Evolutionary conservation across 176 grass and related monocot genomes (phyloP), one percentile per base, ranked within the genome.

Genomic region (Aegilops tauschii): DNA sequence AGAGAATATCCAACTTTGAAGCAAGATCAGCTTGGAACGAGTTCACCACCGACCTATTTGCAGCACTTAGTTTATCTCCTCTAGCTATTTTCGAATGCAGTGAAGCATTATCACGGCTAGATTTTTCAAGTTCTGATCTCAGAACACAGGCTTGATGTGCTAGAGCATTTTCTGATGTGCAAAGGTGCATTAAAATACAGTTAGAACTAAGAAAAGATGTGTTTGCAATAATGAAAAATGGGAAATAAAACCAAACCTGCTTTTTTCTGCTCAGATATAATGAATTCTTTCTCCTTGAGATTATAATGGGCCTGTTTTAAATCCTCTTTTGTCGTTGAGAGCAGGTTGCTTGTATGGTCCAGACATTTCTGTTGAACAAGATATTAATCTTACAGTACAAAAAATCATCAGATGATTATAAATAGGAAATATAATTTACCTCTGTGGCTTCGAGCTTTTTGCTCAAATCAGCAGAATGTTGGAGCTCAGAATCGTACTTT

Each of bases 221-320:
- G 37, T 76, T 76, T 71, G 16, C 0, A 37, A 21, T 5, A 64
- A 78, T 65, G 5, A 4, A 70, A 10, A 61, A 40, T 61, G 47
- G 3, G 9, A 72, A 49, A 37, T 39, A 21, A 87, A 74, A 40
- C 20, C 9, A 11, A 61, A 96, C 97, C 97, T 83, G 97, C 92
- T 99, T 97, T 99, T 78, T 82, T 94, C 93, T 99, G 97, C 70
- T 99, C 89, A 4, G 80, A 92, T 54, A 99, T 99, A 73, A 99
- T 92, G 31, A 90, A 99, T 44, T 99, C 94, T 77, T 93, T 99
- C 76, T 94, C 94, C 40, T 90, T 94, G 25, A 99, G 80, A 90
- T 82, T 85, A 86, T 99, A 99, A 17, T 94, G 83, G 5, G 91
- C 92, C 67, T 94, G 89, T 70, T 99, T 99, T 37, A 99, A 30